Evolutionary conservation across 1,284 basidiomycete genomes (phyloP), one percentile per base, ranked within the genome.

Genomic region (Meripilus lineatus): DNA sequence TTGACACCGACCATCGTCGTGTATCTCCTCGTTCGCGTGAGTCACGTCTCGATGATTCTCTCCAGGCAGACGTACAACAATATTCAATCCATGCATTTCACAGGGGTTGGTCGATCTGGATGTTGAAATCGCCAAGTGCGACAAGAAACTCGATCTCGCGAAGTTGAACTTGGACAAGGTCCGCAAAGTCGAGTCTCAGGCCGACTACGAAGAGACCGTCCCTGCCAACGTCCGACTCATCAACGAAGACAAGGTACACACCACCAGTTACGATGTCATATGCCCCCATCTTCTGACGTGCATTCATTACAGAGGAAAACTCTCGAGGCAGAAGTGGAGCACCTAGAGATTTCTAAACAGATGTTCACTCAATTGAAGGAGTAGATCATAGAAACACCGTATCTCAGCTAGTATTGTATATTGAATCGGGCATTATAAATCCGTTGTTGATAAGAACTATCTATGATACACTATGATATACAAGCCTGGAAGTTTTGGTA

Each of bases 51-150:
- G n/a, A n/a, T 5, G 15, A 17, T 4, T 7, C 32, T 8, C 22
- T 14, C 7, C 1, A n/a, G 21, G 43, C 22, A n/a, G 17, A 5
- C 22, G 5, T 30, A 30, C 37, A 7, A 11, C 23, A 4, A 5
- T 37, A 25, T 15, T 36, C 10, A 39, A 7, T 20, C n/a, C 15
- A 21, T 8, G 15, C 20, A 22, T 15, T 15, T 25, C 14, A 32
- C 54, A 91, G 88, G 93, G 93, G 32, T 56, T 65, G 47, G 81
- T 95, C 26, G 85, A 95, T 62, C 71, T 93, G 8, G 81, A 89
- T 42, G 78, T 76, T 8, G 93, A 96, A 66, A 86, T 95, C 38
- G 69, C 75, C 35, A 95, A 93, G 64, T 83, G 84, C 51, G 81
- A 90, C 58, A 95, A 93, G 77, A 93, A 92, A 67, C 74, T 88